Evolutionary conservation across 2,329 filamentous ascomycete species (phyloP).

Genomic region (Cyanodermella asteris): DNA sequence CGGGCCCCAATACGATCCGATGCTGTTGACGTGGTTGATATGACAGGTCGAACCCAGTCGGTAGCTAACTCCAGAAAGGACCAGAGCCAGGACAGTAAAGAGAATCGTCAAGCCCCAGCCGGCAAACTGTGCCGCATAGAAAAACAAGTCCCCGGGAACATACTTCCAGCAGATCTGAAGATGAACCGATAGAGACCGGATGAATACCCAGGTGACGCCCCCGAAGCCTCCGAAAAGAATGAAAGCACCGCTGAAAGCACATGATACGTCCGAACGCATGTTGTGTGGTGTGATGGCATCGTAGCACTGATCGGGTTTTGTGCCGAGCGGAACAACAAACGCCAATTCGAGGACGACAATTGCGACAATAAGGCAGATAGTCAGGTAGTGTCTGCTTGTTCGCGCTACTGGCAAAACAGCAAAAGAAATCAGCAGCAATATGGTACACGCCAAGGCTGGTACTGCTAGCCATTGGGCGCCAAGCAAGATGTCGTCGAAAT

Average conservation of each 20-base stretch:
- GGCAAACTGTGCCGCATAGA: slow-evolving; percentile 56
- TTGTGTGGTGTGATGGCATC: slow-evolving; percentile 83
- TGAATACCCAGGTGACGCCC: slow-evolving; percentile 73
- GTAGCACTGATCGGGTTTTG: slow-evolving; percentile 59
- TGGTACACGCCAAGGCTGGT: slow-evolving; percentile 44
- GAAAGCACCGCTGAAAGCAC: slow-evolving; percentile 72
- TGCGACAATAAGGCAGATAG: slow-evolving; percentile 59
- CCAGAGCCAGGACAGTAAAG: slow-evolving; percentile 53
- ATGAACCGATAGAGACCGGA: slow-evolving; percentile 76
- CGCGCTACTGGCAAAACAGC: slow-evolving; percentile 61
- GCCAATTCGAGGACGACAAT: slow-evolving; percentile 67
- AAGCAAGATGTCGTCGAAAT: slow-evolving; percentile 33
- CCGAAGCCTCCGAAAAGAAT: slow-evolving; percentile 70
- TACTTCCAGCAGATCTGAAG: slow-evolving; percentile 97
- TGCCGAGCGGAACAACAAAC: slow-evolving; percentile 71
- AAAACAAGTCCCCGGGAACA: slow-evolving; percentile 69
- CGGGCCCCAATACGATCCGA: slow-evolving; percentile 79
- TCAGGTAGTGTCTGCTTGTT: slow-evolving; percentile 82
- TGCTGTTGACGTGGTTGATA: slow-evolving; percentile 71
- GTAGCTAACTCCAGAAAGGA: slow-evolving; percentile 80
- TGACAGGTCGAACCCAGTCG: slow-evolving; percentile 83
- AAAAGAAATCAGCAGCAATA: slow-evolving; percentile 65
- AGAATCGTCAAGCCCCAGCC: slow-evolving; percentile 71
- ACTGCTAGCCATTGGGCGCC: slow-evolving; percentile 71
- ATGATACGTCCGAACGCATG: slow-evolving; percentile 63